These are phyloP conservation scores for Rhamnella rubrinervis DNA, from an alignment of 331 rosid species.

Conservation along the genomic window DNA sequence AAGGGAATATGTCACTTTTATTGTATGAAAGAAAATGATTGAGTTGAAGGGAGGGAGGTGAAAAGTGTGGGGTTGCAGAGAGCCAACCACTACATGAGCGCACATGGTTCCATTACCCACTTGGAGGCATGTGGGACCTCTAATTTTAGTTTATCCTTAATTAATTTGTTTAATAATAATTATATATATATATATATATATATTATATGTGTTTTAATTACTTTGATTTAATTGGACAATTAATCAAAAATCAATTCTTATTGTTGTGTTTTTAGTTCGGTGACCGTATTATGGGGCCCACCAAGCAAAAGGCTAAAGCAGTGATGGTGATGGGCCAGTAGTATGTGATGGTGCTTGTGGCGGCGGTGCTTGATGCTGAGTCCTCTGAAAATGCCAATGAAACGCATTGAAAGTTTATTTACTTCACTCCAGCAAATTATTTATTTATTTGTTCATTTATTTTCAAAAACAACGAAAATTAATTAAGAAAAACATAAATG, in stretches of 20 bases:
- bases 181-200: neutral
- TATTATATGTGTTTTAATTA: neutral
- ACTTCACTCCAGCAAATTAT: too few species aligned
- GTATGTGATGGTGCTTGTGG: neutral
- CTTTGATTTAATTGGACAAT: neutral
- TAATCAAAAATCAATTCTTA: neutral
- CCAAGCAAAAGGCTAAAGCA: neutral
- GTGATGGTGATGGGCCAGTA: neutral
- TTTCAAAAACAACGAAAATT: too few species aligned
- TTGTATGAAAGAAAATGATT: too few species aligned
- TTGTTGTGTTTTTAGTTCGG: neutral
- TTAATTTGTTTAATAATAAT: conserved; percentile 2
- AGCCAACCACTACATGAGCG: conserved; percentile 27
- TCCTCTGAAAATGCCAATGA: too few species aligned
- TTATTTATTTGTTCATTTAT: too few species aligned
- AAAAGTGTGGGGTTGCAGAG: conserved; percentile 4
- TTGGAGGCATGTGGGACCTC: conserved; percentile 21
- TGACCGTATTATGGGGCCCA: conserved; percentile 5
- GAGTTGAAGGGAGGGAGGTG: neutral
- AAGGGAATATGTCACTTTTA: too few species aligned
- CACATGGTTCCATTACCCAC: conserved; percentile 35
- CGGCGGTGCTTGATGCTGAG: neutral
- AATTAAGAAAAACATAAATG: too few species aligned
- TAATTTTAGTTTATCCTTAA: neutral
- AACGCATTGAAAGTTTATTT: too few species aligned